phyloP scores from a whole-genome alignment of 1,284 basidiomycete species.

The Ceratobasidium sp. region DNA sequence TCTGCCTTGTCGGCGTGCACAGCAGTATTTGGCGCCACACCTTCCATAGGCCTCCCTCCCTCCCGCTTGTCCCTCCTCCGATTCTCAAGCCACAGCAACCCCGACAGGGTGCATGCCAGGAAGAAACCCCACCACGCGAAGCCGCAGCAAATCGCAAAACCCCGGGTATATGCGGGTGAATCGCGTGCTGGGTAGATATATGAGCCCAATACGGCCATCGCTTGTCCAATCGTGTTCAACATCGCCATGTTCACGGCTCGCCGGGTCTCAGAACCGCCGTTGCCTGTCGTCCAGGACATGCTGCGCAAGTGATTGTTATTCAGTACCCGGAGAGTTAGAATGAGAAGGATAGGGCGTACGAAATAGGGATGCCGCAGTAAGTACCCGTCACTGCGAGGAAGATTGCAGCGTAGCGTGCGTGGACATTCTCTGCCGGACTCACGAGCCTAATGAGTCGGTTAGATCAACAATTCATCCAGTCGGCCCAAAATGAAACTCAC shows the following conservation, averaged over 20 bases:
- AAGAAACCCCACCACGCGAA: slow-evolving; percentile 21
- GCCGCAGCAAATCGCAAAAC: slow-evolving; percentile 52
- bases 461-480: slow-evolving; percentile 51
- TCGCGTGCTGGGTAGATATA: slow-evolving; percentile 59
- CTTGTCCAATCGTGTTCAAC: slow-evolving; percentile 62
- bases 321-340: slow-evolving; percentile 56
- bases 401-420: slow-evolving; percentile 22
- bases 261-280: slow-evolving; percentile 57
- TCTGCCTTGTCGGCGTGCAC: slow-evolving; percentile 32
- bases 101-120: neutral
- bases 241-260: slow-evolving; percentile 60
- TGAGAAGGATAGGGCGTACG: neutral
- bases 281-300: slow-evolving; percentile 55
- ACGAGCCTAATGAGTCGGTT: slow-evolving; percentile 59
- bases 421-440: slow-evolving; percentile 57
- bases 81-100: slow-evolving; percentile 2
- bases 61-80: neutral
- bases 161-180: slow-evolving; percentile 59
- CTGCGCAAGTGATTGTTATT: slow-evolving; percentile 55
- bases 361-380: slow-evolving; percentile 15
- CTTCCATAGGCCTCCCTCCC: neutral
- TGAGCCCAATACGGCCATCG: slow-evolving; percentile 59
- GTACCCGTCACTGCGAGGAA: slow-evolving; percentile 18
- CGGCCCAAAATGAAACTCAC: slow-evolving; percentile 42
- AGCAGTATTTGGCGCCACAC: slow-evolving; percentile 24